Conservation (phyloP, 345 rosid genomes). For the Iberis pinnata region DNA sequence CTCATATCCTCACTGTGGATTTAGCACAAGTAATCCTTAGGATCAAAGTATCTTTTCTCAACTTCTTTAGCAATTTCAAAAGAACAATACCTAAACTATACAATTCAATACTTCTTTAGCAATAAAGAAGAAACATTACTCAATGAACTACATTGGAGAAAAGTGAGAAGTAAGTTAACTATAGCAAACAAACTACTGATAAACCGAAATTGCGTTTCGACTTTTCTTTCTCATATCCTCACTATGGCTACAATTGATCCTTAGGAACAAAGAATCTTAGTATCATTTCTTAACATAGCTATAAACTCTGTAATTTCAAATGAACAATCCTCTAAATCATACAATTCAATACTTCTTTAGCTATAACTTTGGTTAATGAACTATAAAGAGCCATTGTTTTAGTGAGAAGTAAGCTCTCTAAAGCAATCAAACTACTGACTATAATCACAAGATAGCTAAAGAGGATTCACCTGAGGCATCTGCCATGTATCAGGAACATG, state of each 20-base stretch:
- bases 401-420: not conserved
- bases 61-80: no score
- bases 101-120: no score
- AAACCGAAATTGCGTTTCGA: not conserved
- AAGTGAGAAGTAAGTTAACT: no score
- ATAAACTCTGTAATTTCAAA: not conserved
- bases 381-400: not conserved
- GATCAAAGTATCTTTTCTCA: not conserved
- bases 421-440: constrained; percentile 1
- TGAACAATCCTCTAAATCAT: not conserved
- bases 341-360: not conserved
- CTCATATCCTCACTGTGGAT: constrained; percentile 1
- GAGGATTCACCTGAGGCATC: constrained; percentile 63
- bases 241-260: not conserved
- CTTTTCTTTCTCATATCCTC: not conserved
- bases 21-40: not conserved
- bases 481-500: constrained; percentile 70
- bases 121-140: no score
- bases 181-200: no score
- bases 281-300: not conserved
- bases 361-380: not conserved
- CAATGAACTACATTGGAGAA: no score
- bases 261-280: not conserved
- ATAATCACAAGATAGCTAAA: constrained; percentile 1
- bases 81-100: no score